A percentile compares a stretch with the other conserved stretches of the same genome.
Evolutionary conservation across 2,329 filamentous ascomycete species (phyloP).

Genomic region (Hymenoscyphus fructigenus): DNA sequence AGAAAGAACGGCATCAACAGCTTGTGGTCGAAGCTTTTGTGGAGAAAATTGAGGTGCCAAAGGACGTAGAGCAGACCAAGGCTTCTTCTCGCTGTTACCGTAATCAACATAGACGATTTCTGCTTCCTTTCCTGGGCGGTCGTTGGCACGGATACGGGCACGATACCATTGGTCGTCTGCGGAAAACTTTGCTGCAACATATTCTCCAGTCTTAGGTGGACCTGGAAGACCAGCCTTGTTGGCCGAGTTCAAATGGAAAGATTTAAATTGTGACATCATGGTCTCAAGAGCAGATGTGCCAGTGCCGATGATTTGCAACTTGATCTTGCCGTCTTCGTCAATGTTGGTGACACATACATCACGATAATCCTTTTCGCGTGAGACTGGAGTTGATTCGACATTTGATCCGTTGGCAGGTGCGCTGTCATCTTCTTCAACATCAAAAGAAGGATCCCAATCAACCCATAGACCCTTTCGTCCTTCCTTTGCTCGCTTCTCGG

Average conservation of each 20-base stretch:
- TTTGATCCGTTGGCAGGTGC: constrained; percentile 51
- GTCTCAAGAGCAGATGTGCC: constrained; percentile 83
- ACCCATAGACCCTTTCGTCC: constrained; percentile 86
- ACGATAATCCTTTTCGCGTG: constrained; percentile 81
- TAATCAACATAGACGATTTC: constrained; percentile 96
- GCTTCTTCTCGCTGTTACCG: constrained; percentile 86
- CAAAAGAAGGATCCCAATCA: constrained; percentile 88
- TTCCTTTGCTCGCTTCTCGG: constrained; percentile 88
- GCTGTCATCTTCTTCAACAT: constrained; percentile 56
- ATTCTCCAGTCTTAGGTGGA: constrained; percentile 86
- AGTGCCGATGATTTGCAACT: constrained; percentile 86
- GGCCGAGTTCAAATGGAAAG: constrained; percentile 81
- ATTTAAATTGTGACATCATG: constrained; percentile 87
- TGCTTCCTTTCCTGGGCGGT: constrained; percentile 82
- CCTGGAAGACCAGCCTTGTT: constrained; percentile 73
- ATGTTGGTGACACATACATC: constrained; percentile 92
- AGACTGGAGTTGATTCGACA: constrained; percentile 51
- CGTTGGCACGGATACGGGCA: constrained; percentile 85
- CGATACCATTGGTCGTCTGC: constrained; percentile 94
- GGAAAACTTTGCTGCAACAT: constrained; percentile 87
- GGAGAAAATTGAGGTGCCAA: constrained; percentile 78
- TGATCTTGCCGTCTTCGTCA: constrained; percentile 77
- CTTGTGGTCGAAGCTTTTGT: constrained; percentile 83
- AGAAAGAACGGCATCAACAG: constrained; percentile 80
- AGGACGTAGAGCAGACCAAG: constrained; percentile 82